Evolutionary conservation across 2,329 filamentous ascomycete species (phyloP), one percentile per base, ranked within the genome.

Genomic region (Trichoderma sp.): DNA sequence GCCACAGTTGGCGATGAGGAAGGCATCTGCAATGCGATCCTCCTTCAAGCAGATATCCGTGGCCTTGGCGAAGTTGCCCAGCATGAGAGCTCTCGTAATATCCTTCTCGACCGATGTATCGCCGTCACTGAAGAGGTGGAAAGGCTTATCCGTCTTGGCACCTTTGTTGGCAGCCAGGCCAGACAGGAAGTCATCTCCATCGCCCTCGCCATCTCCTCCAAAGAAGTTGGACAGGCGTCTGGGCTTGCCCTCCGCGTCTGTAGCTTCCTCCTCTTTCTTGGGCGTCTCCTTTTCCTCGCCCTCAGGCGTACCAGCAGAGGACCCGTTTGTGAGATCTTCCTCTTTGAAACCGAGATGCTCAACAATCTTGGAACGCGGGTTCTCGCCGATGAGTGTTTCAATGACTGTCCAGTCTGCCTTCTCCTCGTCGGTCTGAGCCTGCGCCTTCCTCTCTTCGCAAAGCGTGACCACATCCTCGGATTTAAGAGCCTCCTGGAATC

Each of bases 381-480:
- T 93, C 34, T 90, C 88, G 3, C 91, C 89, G 56, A 94, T 90
- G 67, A 99, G 79, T 2, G 93, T 95, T 76, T 95, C 89, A 76
- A 99, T 92, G 44, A 98, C 92, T 69, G 90, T 90, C 95, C 95
- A 99, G 77, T 98, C 94, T 4, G 91, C 90, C 81, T 93, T 97
- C 75, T 98, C 95, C 69, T 96, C 92, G 1, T 97, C 93, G 0
- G 88, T 91, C 73, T 87, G 88, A 19, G 93, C 90, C 67, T 88
- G 81, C 28, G 88, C 81, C 67, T 93, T 88, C 74, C 94, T 91
- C 24, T 88, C 84, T 73, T 93, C 88, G 74, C 93, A 97, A 67
- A 99, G 91, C 48, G 83, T 82, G 5, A 84, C 83, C 19, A 99
- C 80, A 73, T 98, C 87, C 26, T 93, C 93, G 64, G 87, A 85